Evolutionary conservation across 441 rosid genomes (phyloP).

Genomic region (Omphalea diandra): DNA sequence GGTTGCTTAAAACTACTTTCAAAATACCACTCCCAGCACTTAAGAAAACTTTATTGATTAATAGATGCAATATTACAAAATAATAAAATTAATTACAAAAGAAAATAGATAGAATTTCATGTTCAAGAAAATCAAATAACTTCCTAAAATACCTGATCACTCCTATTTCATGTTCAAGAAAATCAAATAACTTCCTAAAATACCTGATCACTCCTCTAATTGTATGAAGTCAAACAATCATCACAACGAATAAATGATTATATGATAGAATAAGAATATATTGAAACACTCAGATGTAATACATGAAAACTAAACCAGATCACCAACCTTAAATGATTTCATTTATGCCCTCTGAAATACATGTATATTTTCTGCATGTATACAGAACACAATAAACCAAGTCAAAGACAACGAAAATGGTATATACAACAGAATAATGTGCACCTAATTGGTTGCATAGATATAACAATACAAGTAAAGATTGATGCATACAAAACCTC

Average conservation of each 20-base stretch:
- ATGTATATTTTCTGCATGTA: slow-evolving; percentile 75
- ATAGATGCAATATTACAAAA: slow-evolving; percentile 1
- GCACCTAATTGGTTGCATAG: not conserved
- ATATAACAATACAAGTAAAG: not conserved
- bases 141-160: slow-evolving; percentile 20
- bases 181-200: slow-evolving; percentile 18
- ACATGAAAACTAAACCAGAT: slow-evolving; percentile 5
- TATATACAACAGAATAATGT: not conserved
- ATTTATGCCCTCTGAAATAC: slow-evolving; percentile 81
- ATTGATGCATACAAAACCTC: not conserved
- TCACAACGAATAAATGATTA: slow-evolving; percentile 15
- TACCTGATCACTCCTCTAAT: slow-evolving; percentile 15
- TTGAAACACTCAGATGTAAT: slow-evolving; percentile 17
- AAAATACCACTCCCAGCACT: no score
- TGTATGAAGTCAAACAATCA: slow-evolving; percentile 14
- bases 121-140: not conserved
- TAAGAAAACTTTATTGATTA: not conserved
- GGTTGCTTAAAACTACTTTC: no score
- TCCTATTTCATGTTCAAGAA: no score
- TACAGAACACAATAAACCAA: not conserved
- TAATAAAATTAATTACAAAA: not conserved
- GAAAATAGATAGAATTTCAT: not conserved
- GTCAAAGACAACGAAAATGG: not conserved
- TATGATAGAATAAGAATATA: slow-evolving; percentile 25
- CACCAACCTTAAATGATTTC: slow-evolving; percentile 25